Evolutionary conservation across 192 early-diverging fungal genomes (phyloP).

Genomic region (Lobulomyces angularis): DNA sequence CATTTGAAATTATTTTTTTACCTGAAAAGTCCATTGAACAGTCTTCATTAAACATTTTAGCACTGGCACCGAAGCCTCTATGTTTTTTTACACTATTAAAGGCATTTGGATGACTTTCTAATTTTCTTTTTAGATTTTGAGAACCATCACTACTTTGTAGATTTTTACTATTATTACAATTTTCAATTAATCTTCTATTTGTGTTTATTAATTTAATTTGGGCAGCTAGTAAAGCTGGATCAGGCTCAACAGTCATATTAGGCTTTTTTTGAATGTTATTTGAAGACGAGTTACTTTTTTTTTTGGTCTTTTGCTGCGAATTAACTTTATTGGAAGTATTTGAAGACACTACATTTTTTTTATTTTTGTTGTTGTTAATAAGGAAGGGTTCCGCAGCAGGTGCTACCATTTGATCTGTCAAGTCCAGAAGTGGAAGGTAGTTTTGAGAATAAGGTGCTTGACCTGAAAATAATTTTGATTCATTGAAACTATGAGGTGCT

Average conservation of each 20-base stretch:
- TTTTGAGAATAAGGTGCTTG: too few relatives aligned
- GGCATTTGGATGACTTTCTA: too few relatives aligned
- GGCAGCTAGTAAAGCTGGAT: slow-evolving; percentile 3
- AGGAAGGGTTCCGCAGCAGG: too few relatives aligned
- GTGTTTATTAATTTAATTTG: slow-evolving; percentile 11
- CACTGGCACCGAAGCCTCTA: slow-evolving; percentile 8
- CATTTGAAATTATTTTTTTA: not conserved
- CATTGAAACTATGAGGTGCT: too few relatives aligned
- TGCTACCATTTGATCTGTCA: too few relatives aligned
- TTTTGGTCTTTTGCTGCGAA: too few relatives aligned
- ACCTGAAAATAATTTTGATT: too few relatives aligned
- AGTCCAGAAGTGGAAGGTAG: too few relatives aligned
- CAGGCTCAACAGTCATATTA: not conserved
- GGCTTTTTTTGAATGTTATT: not conserved
- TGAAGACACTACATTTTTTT: too few relatives aligned
- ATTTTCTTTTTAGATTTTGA: not conserved
- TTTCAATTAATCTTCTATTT: not conserved
- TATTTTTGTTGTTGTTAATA: too few relatives aligned
- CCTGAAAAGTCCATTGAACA: not conserved
- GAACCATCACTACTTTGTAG: not conserved
- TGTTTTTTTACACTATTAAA: slow-evolving; percentile 3
- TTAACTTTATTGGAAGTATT: too few relatives aligned
- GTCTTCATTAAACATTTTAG: not conserved
- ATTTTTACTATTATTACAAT: not conserved
- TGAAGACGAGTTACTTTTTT: too few relatives aligned